Conservation (phyloP, 257 asterid species). For the Solanum paucissectum region DNA sequence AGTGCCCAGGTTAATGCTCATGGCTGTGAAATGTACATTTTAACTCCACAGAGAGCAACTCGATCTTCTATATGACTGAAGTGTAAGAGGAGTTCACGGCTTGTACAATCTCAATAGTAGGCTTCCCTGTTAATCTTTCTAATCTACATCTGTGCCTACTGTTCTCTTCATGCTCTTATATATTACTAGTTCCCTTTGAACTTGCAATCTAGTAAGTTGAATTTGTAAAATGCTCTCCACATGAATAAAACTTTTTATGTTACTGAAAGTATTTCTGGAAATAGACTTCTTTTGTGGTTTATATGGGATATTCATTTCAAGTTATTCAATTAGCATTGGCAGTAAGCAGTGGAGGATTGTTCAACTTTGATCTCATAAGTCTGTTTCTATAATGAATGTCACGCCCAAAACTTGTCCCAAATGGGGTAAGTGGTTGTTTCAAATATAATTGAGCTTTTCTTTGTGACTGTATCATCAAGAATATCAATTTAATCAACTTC, state of each 20-base stretch:
- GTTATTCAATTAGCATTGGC: not conserved
- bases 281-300: not conserved
- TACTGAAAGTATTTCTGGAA: not conserved
- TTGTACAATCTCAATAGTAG: not conserved
- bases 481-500: too few relatives aligned
- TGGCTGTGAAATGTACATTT: slow-evolving; percentile 61
- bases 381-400: not conserved
- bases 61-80: slow-evolving; percentile 17
- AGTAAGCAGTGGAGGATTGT: not conserved
- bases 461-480: too few relatives aligned
- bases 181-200: not conserved
- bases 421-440: not conserved
- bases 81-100: not conserved
- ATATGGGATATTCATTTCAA: not conserved
- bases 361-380: not conserved
- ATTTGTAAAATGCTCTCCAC: not conserved
- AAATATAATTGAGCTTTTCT: not conserved
- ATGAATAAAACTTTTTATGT: not conserved
- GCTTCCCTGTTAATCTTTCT: not conserved
- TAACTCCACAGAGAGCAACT: slow-evolving; percentile 27
- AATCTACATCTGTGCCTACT: not conserved
- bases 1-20: slow-evolving; percentile 55
- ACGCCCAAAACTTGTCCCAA: not conserved
- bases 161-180: not conserved
- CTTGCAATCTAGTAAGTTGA: not conserved